Conservation (phyloP, 345 rosid species). For the Pistacia vera region DNA sequence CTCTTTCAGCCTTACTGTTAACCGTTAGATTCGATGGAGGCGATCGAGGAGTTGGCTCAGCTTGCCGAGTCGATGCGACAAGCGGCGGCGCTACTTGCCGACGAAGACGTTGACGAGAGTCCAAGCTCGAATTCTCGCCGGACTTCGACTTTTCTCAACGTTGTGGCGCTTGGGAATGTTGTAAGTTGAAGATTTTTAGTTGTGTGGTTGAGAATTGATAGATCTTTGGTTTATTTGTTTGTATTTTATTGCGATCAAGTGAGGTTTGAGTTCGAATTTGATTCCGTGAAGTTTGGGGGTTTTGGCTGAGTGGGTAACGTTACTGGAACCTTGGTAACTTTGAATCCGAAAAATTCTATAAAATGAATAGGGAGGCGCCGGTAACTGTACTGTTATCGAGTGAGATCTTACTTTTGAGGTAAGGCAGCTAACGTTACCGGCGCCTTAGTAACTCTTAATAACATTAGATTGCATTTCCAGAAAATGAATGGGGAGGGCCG, state of each 20-base stretch:
- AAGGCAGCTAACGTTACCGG: not conserved
- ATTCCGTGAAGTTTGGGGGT: not conserved
- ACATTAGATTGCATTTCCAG: no score
- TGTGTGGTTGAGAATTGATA: not conserved
- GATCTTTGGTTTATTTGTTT: not conserved
- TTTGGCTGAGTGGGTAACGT: not conserved
- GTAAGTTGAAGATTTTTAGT: slow-evolving; percentile 47
- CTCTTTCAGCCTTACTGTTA: not conserved
- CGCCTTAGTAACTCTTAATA: no score
- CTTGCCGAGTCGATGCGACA: slow-evolving; percentile 86
- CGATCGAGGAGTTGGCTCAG: slow-evolving; percentile 84
- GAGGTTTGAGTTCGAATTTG: not conserved
- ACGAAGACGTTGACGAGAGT: slow-evolving; percentile 86
- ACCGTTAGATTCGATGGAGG: slow-evolving; percentile 54
- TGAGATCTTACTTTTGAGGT: not conserved
- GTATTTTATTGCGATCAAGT: not conserved
- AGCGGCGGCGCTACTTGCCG: slow-evolving; percentile 78
- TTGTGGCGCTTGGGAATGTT: slow-evolving; percentile 84
- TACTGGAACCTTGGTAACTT: not conserved
- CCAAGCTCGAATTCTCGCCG: slow-evolving; percentile 54
- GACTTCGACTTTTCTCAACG: slow-evolving; percentile 73
- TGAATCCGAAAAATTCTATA: no score
- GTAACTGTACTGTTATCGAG: not conserved
- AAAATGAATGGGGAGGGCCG: no score
- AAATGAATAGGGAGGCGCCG: no score